Evolutionary conservation across 495 filamentous ascomycete genomes (phyloP).

Genomic region (Rostrohypoxylon terebratum): DNA sequence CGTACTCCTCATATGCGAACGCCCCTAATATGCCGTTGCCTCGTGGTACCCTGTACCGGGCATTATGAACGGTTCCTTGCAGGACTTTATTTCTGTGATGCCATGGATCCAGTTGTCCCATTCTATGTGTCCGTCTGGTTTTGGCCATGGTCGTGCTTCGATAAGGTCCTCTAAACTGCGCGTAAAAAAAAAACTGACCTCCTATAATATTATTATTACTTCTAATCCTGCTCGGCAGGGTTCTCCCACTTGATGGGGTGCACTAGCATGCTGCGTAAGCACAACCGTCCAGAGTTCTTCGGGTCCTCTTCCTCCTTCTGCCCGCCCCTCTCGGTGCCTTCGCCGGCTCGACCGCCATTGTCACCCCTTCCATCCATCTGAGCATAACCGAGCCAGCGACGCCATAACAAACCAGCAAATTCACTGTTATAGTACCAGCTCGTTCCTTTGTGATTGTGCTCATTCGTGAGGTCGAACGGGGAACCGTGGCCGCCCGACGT

Average conservation of each 20-base stretch:
- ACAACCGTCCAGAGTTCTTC: constrained; percentile 78
- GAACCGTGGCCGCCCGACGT: constrained; percentile 74
- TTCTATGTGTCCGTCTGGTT: constrained; percentile 39
- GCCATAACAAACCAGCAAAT: constrained; percentile 85
- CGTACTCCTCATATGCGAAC: constrained; percentile 48
- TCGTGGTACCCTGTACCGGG: constrained; percentile 38
- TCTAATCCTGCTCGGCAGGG: constrained; percentile 53
- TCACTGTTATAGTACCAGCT: constrained; percentile 97
- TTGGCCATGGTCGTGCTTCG: constrained; percentile 25
- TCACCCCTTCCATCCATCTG: constrained; percentile 70
- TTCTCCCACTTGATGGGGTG: constrained; percentile 86
- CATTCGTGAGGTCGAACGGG: constrained; percentile 79
- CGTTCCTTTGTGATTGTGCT: constrained; percentile 89
- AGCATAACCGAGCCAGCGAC: constrained; percentile 86
- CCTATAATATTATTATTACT: constrained; percentile 38
- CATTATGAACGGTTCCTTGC: constrained; percentile 41
- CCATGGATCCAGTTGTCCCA: constrained; percentile 35
- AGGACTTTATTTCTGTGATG: constrained; percentile 29
- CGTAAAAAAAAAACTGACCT: constrained; percentile 36
- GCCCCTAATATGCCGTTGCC: constrained; percentile 41
- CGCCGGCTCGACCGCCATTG: constrained; percentile 74
- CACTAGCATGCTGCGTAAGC: constrained; percentile 86
- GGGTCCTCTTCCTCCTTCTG: constrained; percentile 72
- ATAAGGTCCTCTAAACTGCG: constrained; percentile 35
- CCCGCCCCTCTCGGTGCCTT: constrained; percentile 68